Base-by-base conservation (phyloP, 169 alveolate species). In the Neospora caninum region DNA sequence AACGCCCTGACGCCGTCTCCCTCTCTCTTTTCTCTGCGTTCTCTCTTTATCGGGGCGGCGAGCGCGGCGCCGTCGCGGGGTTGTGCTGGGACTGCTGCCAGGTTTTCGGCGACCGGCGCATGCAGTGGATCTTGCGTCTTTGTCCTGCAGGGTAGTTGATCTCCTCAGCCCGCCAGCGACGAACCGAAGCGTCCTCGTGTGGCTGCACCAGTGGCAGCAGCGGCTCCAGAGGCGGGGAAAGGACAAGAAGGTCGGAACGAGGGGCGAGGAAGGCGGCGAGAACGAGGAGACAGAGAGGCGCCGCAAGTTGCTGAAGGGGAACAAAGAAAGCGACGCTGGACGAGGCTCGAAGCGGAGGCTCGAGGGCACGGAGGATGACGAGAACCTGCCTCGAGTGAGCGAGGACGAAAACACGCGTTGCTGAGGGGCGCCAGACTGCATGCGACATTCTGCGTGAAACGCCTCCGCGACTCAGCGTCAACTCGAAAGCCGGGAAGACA, bases 121-220 rank as follows among this genome's bases (percentile, higher is more conserved):
- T 64, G 73, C 73, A 27, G 7, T 64, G 64, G 18, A 10, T 18
- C 18, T 53, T 53, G 64, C 18, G 7, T 53, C 73, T 4, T 27
- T 64, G 4, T 64, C 20, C n/a, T 78, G 39, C 86, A 78, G 86
- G 27, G 86, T 78, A 7, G 86, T 38, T 10, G 86, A 78, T 4
- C 42, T 78, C 43, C 86, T 78, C 45, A 78, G 49, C 45, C 22
- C 49, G 39, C 49, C 86, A 78, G 39, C 86, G 86, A n/a, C 86
- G 42, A 78, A 78, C 86, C 39, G 49, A 18, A 36, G 49, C 39
- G 42, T 78, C 39, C n/a, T 78, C 43, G 27, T 38, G 39, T 78
- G 86, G 86, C 45, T 78, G 45, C 86, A n/a, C 27, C 41, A 25
- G 43, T 78, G 86, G 86, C 86, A n/a, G 10, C 86, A 36, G 49